Evolutionary conservation across 164 flowering plant species (phyloP).

Genomic region (Chloranthus sessilifolius): DNA sequence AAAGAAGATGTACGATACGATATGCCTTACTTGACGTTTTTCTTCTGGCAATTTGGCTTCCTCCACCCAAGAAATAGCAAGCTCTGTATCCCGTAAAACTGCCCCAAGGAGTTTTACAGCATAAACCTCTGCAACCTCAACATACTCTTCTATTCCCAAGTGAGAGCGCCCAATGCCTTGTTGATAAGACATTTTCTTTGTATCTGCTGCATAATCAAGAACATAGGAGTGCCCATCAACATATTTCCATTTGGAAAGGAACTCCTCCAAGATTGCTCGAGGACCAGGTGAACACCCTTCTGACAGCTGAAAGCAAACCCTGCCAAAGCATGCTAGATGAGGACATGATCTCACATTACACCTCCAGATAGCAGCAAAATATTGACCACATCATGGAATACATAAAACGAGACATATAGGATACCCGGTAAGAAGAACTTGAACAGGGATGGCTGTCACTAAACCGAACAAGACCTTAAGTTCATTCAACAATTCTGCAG

Average conservation of each 20-base stretch:
- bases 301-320: slow-evolving; percentile 62
- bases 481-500: no score
- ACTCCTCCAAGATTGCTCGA: slow-evolving; percentile 60
- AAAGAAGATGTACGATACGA: no score
- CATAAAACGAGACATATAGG: no score
- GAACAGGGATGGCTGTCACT: no score
- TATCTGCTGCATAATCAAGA: slow-evolving; percentile 22
- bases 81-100: slow-evolving; percentile 35
- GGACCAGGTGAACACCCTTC: slow-evolving; percentile 41
- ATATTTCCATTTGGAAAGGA: slow-evolving; percentile 57
- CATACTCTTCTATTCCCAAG: slow-evolving; percentile 44
- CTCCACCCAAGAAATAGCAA: slow-evolving; percentile 72
- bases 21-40: slow-evolving; percentile 47
- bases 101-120: slow-evolving; percentile 44
- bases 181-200: not conserved
- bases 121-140: slow-evolving; percentile 72
- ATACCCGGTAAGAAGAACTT: no score
- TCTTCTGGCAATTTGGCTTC: slow-evolving; percentile 67
- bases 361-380: no score
- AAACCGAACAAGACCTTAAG: no score
- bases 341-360: no score
- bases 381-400: no score
- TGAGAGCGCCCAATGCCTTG: slow-evolving; percentile 3
- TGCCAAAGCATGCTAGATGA: no score
- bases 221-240: slow-evolving; percentile 34